phyloP scores from a whole-genome alignment of 805 yeast genomes.

The Candida montana region DNA sequence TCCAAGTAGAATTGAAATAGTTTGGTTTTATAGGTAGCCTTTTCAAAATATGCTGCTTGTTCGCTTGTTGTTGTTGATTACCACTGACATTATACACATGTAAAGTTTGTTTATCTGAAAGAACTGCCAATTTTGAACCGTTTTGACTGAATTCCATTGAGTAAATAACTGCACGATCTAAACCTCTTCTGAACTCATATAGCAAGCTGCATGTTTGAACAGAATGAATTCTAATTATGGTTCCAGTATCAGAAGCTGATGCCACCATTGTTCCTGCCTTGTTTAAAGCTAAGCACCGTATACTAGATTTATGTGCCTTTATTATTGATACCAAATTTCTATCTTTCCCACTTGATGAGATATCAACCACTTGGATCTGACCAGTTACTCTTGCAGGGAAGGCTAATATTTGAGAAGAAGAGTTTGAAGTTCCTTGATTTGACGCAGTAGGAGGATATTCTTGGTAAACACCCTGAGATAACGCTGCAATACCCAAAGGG shows the following conservation, averaged over 20 bases:
- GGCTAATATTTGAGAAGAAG: constrained; percentile 47
- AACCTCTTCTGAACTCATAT: constrained; percentile 86
- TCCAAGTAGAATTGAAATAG: constrained; percentile 84
- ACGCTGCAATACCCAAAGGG: constrained; percentile 23
- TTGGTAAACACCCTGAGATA: constrained; percentile 24
- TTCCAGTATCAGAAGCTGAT: constrained; percentile 78
- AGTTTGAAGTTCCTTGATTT: neutral
- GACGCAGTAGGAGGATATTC: constrained; percentile 13
- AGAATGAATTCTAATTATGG: constrained; percentile 70
- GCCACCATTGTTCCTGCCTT: constrained; percentile 66
- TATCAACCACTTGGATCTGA: constrained; percentile 75
- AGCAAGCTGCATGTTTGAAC: constrained; percentile 61
- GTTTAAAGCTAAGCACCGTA: constrained; percentile 60
- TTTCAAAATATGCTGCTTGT: constrained; percentile 62
- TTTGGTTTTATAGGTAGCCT: constrained; percentile 61
- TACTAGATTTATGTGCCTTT: constrained; percentile 67
- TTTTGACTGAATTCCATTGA: constrained; percentile 81
- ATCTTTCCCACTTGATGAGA: constrained; percentile 59
- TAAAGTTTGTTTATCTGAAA: constrained; percentile 84
- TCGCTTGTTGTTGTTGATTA: constrained; percentile 27
- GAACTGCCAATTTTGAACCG: constrained; percentile 71
- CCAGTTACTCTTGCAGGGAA: constrained; percentile 76
- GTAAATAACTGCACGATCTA: constrained; percentile 77
- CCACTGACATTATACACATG: constrained; percentile 66
- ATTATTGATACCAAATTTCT: constrained; percentile 61